phyloP scores from a whole-genome alignment of 257 asterid genomes.

The Solanum etuberosum region DNA sequence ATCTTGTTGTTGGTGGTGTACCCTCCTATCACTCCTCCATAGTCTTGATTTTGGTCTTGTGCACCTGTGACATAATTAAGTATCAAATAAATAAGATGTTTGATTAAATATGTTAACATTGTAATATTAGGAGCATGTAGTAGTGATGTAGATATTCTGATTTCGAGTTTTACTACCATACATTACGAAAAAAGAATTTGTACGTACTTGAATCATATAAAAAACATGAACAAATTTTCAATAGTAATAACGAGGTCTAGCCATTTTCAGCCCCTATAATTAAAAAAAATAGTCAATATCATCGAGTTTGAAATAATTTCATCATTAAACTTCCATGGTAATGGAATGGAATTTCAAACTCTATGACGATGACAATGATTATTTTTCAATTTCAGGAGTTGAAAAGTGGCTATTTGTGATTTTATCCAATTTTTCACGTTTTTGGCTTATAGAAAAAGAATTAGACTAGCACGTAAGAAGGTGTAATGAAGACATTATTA shows the following conservation, averaged over 20 bases:
- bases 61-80: not conserved
- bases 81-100: not conserved
- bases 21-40: conserved; percentile 2
- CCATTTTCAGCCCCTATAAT: not conserved
- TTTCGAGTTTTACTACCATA: not conserved
- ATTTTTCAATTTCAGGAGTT: not conserved
- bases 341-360: not conserved
- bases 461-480: not conserved
- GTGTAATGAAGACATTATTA: not conserved
- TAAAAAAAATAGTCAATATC: not conserved
- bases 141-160: not conserved
- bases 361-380: not conserved
- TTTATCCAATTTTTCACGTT: not conserved
- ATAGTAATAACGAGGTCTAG: not conserved
- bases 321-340: not conserved
- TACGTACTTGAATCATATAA: not conserved
- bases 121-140: not conserved
- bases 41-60: not conserved
- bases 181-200: not conserved
- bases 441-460: not conserved
- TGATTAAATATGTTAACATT: not conserved
- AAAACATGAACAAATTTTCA: not conserved
- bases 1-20: conserved; percentile 3
- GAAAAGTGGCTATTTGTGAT: not conserved
- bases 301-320: not conserved